phyloP scores from a whole-genome alignment of 768 basidiomycete species.

The Naematelia encephala region DNA sequence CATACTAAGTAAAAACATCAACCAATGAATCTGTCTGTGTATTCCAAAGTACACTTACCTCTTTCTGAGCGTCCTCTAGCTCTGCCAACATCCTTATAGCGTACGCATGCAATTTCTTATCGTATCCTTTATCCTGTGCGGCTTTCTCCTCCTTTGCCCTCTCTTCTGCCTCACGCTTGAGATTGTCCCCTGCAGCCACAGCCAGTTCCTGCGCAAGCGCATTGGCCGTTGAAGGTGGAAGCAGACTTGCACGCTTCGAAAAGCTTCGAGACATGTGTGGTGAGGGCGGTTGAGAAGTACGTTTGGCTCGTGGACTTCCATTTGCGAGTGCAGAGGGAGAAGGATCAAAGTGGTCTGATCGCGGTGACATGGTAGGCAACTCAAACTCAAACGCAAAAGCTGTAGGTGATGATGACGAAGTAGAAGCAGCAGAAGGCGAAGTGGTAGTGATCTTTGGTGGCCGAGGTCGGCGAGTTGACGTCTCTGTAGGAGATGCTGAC shows the following conservation, averaged over 20 bases:
- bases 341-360: constrained; percentile 48
- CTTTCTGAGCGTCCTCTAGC: constrained; percentile 50
- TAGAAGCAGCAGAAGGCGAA: constrained; percentile 3
- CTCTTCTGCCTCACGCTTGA: neutral
- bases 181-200: constrained; percentile 1
- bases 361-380: constrained; percentile 45
- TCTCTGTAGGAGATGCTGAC: constrained; percentile 4
- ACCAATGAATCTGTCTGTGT: neutral
- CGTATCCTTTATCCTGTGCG: constrained; percentile 38
- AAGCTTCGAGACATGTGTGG: constrained; percentile 49
- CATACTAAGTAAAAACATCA: constrained; percentile 36
- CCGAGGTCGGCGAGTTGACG: constrained; percentile 12
- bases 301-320: constrained; percentile 14
- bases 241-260: constrained; percentile 44
- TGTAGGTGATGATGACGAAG: neutral
- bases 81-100: constrained; percentile 50
- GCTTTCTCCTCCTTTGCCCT: constrained; percentile 5
- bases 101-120: constrained; percentile 46
- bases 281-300: constrained; percentile 36
- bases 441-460: constrained; percentile 30
- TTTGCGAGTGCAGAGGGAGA: constrained; percentile 17
- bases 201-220: constrained; percentile 24
- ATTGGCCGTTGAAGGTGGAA: constrained; percentile 42
- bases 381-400: constrained; percentile 47
- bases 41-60: constrained; percentile 33